A percentile compares a stretch with the other conserved stretches of the same genome.
Conservation (phyloP, 352 stramenopile species). For the Phytophthora fragariae region DNA sequence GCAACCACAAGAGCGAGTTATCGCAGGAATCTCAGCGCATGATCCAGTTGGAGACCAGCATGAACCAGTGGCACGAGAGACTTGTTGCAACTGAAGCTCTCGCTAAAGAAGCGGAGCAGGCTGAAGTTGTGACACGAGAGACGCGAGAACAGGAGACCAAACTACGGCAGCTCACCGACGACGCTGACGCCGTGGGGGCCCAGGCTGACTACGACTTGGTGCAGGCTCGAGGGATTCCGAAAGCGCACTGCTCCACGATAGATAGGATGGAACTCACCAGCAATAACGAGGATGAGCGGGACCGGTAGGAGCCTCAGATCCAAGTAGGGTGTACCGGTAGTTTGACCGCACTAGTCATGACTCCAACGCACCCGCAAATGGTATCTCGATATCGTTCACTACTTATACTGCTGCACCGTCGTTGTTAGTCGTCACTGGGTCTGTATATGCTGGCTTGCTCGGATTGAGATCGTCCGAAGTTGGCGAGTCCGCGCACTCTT, state of each 20-base stretch:
- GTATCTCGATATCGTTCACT: conserved; percentile 24
- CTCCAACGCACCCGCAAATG: conserved; percentile 6
- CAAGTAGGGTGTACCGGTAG: not conserved
- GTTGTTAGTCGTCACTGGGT: conserved; percentile 19
- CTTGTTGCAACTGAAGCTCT: conserved; percentile 38
- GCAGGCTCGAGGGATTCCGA: conserved; percentile 22
- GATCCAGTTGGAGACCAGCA: conserved; percentile 35
- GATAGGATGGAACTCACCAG: conserved; percentile 8
- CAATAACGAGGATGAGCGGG: conserved; percentile 41
- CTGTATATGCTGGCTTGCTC: not conserved
- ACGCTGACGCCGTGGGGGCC: conserved; percentile 53
- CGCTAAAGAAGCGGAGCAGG: conserved; percentile 37
- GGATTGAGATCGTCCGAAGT: not conserved
- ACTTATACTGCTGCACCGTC: conserved; percentile 16
- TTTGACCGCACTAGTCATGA: not conserved
- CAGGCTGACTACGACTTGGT: conserved; percentile 41
- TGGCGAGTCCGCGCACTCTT: not conserved
- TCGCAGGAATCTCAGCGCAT: conserved; percentile 34
- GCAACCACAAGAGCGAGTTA: conserved; percentile 26
- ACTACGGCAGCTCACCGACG: conserved; percentile 53
- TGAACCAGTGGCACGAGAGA: conserved; percentile 46
- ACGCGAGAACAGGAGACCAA: conserved; percentile 49
- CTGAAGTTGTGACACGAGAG: conserved; percentile 41
- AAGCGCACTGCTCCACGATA: not conserved
- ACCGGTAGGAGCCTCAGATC: conserved; percentile 22